Evolutionary conservation across 441 rosid genomes (phyloP).

Genomic region (Erysimum cheiri): DNA sequence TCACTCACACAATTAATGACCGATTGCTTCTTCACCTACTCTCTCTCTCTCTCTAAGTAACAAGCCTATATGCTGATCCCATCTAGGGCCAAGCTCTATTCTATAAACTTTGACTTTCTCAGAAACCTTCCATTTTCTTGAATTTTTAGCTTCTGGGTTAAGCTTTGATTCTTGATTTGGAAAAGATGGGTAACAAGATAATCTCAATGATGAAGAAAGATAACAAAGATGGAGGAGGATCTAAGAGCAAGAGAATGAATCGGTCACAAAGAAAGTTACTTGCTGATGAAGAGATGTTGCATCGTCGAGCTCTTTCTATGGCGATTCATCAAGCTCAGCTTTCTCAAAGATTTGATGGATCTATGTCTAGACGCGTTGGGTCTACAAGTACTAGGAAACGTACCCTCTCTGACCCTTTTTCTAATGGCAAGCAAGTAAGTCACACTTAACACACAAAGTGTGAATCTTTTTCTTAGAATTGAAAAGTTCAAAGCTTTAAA

Average conservation of each 20-base stretch:
- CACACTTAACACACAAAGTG: neutral
- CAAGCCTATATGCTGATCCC: conserved; percentile 36
- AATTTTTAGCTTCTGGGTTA: conserved; percentile 13
- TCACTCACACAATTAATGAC: conserved; percentile 39
- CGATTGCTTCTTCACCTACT: conserved; percentile 46
- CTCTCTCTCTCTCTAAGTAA: conserved; percentile 27
- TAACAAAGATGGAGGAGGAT: conserved; percentile 47
- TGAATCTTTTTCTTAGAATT: neutral
- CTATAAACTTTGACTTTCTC: conserved; percentile 38
- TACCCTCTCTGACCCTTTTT: conserved; percentile 66
- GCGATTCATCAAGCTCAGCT: conserved; percentile 75
- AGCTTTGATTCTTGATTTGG: conserved; percentile 8
- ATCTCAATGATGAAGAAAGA: conserved; percentile 49
- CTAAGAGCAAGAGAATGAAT: conserved; percentile 43
- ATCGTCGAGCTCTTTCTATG: conserved; percentile 48
- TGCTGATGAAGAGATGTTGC: conserved; percentile 49
- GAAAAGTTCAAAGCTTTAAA: conserved; percentile 23
- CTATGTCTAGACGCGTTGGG: conserved; percentile 96
- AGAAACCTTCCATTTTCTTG: conserved; percentile 16
- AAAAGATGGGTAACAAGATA: conserved; percentile 46
- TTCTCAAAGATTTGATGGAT: conserved; percentile 96
- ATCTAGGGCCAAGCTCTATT: conserved; percentile 34
- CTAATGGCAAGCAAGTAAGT: conserved; percentile 61
- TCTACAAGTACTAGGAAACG: conserved; percentile 75
- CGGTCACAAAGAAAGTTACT: conserved; percentile 61